phyloP scores from a whole-genome alignment of 2,329 filamentous ascomycete species.

The Pseudogymnoascus verrucosus region DNA sequence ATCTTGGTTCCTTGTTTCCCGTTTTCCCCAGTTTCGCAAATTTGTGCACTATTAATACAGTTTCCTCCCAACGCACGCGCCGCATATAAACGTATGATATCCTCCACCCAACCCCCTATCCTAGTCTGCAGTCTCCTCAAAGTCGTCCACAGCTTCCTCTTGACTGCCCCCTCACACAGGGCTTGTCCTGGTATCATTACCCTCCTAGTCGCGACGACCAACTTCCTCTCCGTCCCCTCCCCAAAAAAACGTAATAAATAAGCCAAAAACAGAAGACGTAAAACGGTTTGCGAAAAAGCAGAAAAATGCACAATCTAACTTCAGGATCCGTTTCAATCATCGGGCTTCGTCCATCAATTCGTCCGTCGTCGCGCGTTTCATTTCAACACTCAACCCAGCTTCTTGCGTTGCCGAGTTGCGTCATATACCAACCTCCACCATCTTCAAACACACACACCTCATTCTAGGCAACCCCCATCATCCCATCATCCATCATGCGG shows the following conservation, averaged over 20 bases:
- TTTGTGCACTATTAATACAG: conserved; percentile 4
- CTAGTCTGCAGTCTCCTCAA: background rate
- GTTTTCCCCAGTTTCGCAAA: background rate
- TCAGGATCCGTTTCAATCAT: background rate
- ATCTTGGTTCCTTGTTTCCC: background rate
- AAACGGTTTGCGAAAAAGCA: background rate
- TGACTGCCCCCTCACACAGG: background rate
- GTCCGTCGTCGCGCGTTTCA: background rate
- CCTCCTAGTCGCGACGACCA: background rate
- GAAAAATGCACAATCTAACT: background rate
- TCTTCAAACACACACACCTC: background rate
- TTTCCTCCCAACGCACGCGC: background rate
- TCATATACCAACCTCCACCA: background rate
- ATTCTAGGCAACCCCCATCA: background rate
- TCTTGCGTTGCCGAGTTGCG: background rate
- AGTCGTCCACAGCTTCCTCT: background rate
- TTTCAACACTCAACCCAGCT: background rate
- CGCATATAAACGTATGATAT: conserved; percentile 2
- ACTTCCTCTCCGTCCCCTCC: background rate
- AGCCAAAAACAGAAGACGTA: background rate
- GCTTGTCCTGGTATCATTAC: background rate
- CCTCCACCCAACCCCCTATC: background rate
- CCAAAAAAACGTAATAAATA: background rate
- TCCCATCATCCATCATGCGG: background rate
- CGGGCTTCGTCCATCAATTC: background rate